These are phyloP conservation scores for Suillus occidentalis DNA, from an alignment of 768 basidiomycete genomes.

Conservation along the genomic window DNA sequence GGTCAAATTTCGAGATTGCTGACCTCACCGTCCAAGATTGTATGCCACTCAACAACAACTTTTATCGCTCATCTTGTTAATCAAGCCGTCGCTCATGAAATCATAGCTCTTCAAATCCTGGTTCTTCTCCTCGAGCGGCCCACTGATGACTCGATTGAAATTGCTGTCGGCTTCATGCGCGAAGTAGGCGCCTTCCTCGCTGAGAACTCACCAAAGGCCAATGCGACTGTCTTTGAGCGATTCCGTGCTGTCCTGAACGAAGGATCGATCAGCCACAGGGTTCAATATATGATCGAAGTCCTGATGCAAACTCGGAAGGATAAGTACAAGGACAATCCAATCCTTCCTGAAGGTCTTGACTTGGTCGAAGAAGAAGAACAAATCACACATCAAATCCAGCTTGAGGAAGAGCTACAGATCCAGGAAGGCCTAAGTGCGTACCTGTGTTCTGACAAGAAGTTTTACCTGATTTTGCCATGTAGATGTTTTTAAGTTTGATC, in stretches of 20 bases:
- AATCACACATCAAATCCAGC: constrained; percentile 88
- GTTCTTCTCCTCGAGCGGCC: constrained; percentile 94
- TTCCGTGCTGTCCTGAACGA: constrained; percentile 98
- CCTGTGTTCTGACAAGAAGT: neutral
- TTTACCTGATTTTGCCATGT: constrained; percentile 13
- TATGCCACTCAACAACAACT: constrained; percentile 91
- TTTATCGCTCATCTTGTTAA: constrained; percentile 93
- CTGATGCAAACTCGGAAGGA: constrained; percentile 99
- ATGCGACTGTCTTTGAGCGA: constrained; percentile 91
- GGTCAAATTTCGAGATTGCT: constrained; percentile 4
- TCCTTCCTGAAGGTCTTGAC: constrained; percentile 91
- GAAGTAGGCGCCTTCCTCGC: constrained; percentile 95
- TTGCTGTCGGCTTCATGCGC: constrained; percentile 95
- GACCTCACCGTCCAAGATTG: constrained; percentile 50
- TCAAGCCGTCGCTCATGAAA: constrained; percentile 90
- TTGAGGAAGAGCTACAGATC: constrained; percentile 92
- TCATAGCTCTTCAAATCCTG: constrained; percentile 93
- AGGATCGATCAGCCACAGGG: constrained; percentile 90
- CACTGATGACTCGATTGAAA: constrained; percentile 97
- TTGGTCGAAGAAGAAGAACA: constrained; percentile 98
- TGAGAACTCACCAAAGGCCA: constrained; percentile 93
- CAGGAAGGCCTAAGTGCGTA: constrained; percentile 86
- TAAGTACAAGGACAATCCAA: constrained; percentile 98
- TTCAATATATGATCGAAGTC: constrained; percentile 99
- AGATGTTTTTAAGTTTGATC: constrained; percentile 97